phyloP scores from a whole-genome alignment of 2,329 filamentous ascomycete genomes.

The Aspergillus sergii region DNA sequence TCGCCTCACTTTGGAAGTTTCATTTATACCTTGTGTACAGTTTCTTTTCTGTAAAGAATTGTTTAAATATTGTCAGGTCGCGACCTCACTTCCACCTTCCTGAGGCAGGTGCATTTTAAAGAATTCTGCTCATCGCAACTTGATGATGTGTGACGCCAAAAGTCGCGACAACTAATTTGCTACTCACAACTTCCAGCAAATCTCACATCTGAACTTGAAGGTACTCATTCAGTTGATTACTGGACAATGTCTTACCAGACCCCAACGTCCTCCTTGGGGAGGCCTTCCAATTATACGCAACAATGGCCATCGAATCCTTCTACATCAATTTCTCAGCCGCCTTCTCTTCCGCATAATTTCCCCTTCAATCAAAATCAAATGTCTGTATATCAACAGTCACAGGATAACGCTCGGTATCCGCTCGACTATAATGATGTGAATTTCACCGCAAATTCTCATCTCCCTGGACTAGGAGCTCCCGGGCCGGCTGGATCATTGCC shows the following conservation, averaged over 20 bases:
- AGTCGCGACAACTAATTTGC: constrained; percentile 4
- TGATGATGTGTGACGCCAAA: constrained; percentile 27
- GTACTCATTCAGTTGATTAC: constrained; percentile 3
- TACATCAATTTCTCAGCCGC: constrained; percentile 22
- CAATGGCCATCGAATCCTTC: constrained; percentile 39
- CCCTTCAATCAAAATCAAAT: constrained; percentile 29
- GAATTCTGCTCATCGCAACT: constrained; percentile 12
- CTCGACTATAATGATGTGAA: constrained; percentile 27
- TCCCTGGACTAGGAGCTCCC: constrained; percentile 33
- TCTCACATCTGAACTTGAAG: background rate
- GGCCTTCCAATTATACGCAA: constrained; percentile 35
- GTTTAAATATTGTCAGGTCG: background rate
- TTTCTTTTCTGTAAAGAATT: constrained; percentile 2
- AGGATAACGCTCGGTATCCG: constrained; percentile 14
- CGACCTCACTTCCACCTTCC: background rate
- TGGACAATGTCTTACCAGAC: constrained; percentile 52
- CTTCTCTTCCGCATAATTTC: constrained; percentile 31
- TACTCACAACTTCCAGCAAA: constrained; percentile 12
- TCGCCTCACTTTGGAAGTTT: background rate
- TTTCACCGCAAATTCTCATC: constrained; percentile 31
- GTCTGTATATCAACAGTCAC: constrained; percentile 25
- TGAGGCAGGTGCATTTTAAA: constrained; percentile 1
- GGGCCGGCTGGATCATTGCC: constrained; percentile 25
- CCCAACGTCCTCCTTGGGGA: constrained; percentile 47
- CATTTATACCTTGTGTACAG: background rate